Percentiles rank a stretch among this genome's conserved stretches.
phyloP scores from a whole-genome alignment of 2,329 filamentous ascomycete species.

The Colletotrichum eleusines region DNA sequence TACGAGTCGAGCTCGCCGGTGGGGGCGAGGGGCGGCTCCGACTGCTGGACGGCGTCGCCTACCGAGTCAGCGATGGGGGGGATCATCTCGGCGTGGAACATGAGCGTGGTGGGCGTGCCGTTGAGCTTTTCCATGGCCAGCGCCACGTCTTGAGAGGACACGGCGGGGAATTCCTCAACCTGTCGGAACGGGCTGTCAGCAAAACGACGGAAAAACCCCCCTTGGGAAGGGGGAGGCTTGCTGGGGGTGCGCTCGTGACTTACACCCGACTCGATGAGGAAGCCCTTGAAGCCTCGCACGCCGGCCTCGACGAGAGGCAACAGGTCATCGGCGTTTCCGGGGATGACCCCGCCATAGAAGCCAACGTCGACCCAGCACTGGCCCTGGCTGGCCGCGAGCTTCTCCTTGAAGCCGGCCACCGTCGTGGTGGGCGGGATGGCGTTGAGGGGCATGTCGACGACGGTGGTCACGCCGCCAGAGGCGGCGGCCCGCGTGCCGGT shows the following conservation, averaged over 20 bases:
- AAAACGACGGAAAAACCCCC: not conserved
- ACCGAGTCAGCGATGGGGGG: constrained; percentile 86
- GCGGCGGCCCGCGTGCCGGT: constrained; percentile 94
- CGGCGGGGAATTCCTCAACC: constrained; percentile 95
- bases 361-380: constrained; percentile 99
- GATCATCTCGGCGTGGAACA: constrained; percentile 99
- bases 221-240: not conserved
- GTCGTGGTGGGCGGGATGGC: constrained; percentile 97
- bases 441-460: constrained; percentile 98
- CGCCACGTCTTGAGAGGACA: constrained; percentile 82
- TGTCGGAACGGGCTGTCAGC: constrained; percentile 51
- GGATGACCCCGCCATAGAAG: constrained; percentile 95
- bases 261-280: constrained; percentile 96
- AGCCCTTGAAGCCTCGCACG: constrained; percentile 96
- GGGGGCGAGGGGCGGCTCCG: constrained; percentile 76
- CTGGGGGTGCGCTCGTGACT: constrained; percentile 48
- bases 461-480: constrained; percentile 95
- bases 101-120: constrained; percentile 86
- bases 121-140: constrained; percentile 85
- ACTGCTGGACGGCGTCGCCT: constrained; percentile 79
- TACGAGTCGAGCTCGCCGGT: constrained; percentile 82
- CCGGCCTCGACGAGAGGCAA: constrained; percentile 85
- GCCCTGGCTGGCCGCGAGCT: constrained; percentile 83
- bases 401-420: constrained; percentile 82
- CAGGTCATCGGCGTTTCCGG: constrained; percentile 85